These are phyloP conservation scores for Oenanthe javanica DNA, from an alignment of 140 eudicot species.

Conservation along the genomic window DNA sequence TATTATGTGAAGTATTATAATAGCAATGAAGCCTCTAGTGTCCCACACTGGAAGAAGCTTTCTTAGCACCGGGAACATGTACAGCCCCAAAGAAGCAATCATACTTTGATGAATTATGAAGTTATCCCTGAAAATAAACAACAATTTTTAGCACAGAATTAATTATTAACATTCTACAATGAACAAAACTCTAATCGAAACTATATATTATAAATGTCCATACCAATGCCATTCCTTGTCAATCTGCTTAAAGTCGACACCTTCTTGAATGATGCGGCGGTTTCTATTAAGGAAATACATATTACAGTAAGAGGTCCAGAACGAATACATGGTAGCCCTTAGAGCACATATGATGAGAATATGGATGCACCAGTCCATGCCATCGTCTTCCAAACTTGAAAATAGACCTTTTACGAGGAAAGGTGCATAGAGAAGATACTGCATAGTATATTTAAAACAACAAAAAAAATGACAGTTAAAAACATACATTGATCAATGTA, in stretches of 20 bases:
- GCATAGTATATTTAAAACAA: not conserved
- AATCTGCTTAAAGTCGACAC: constrained; percentile 70
- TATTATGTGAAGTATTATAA: constrained; percentile 40
- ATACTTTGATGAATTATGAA: constrained; percentile 58
- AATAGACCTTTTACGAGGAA: constrained; percentile 40
- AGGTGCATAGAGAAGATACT: constrained; percentile 61
- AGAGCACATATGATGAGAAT: constrained; percentile 45
- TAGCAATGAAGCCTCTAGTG: constrained; percentile 39
- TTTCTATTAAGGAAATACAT: constrained; percentile 66
- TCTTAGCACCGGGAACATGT: constrained; percentile 30
- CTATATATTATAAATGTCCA: not conserved
- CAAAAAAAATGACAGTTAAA: not conserved
- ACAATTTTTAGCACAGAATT: too few species aligned
- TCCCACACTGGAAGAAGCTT: constrained; percentile 43
- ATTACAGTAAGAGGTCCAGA: constrained; percentile 44
- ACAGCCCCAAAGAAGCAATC: constrained; percentile 33
- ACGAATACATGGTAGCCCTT: constrained; percentile 39
- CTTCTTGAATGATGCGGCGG: constrained; percentile 52
- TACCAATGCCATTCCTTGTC: constrained; percentile 81
- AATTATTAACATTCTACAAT: too few species aligned
- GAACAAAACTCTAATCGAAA: not conserved
- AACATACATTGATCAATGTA: too few species aligned
- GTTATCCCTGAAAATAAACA: constrained; percentile 50
- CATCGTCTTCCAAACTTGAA: constrained; percentile 24
- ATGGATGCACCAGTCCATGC: constrained; percentile 51